These are phyloP conservation scores for Fusarium clavum DNA, from an alignment of 2,329 filamentous ascomycete species.

Conservation along the genomic window DNA sequence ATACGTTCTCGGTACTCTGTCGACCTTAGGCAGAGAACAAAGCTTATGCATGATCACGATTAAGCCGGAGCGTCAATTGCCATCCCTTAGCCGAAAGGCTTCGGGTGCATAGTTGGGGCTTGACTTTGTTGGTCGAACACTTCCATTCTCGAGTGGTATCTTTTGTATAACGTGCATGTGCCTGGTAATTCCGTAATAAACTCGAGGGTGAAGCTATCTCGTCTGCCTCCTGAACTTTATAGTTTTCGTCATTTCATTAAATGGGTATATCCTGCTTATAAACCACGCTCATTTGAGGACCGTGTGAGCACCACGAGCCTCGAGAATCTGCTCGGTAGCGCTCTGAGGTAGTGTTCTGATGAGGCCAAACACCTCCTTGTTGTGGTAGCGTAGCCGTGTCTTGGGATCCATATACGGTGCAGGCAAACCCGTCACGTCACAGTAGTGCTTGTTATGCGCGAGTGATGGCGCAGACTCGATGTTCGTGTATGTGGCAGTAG, in stretches of 20 bases:
- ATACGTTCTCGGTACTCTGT: constrained; percentile 87
- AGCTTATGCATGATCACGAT: constrained; percentile 78
- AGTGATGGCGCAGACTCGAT: constrained; percentile 94
- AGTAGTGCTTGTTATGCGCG: constrained; percentile 87
- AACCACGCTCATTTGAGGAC: constrained; percentile 77
- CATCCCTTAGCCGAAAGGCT: constrained; percentile 82
- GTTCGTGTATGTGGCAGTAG: constrained; percentile 90
- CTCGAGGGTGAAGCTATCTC: neutral
- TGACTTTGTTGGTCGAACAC: constrained; percentile 95
- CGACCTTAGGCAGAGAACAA: constrained; percentile 80
- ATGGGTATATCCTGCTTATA: constrained; percentile 1
- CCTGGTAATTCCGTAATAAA: constrained; percentile 14
- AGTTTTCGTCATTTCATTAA: constrained; percentile 11
- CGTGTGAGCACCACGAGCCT: constrained; percentile 90
- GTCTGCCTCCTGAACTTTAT: neutral
- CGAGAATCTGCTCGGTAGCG: constrained; percentile 87
- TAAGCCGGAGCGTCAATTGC: constrained; percentile 98
- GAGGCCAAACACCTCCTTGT: constrained; percentile 89
- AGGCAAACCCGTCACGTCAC: constrained; percentile 93
- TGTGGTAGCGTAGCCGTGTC: constrained; percentile 90
- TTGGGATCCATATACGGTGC: constrained; percentile 95
- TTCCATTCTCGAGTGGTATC: constrained; percentile 17
- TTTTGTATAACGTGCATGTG: constrained; percentile 13
- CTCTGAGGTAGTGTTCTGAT: constrained; percentile 85
- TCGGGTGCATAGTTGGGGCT: constrained; percentile 88